Percentiles rank a stretch among this genome's conserved stretches.
Conservation (phyloP, 2,329 filamentous ascomycete genomes). For the Colletotrichum siamense region DNA sequence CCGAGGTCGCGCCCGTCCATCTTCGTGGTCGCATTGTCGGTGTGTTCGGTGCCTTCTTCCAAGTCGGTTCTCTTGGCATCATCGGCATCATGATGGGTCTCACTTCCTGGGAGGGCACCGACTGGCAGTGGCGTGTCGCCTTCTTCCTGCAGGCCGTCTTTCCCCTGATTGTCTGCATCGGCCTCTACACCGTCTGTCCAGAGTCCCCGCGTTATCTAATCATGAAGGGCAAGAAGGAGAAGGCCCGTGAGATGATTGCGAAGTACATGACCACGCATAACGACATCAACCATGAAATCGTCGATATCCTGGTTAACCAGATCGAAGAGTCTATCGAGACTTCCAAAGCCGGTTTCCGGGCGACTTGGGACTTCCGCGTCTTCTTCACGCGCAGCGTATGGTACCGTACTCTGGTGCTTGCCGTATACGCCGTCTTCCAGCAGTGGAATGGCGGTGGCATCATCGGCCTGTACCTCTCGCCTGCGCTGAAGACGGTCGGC, state of each 20-base stretch:
- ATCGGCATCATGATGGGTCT: conserved; percentile 48
- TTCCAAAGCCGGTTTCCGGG: conserved; percentile 37
- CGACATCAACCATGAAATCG: conserved; percentile 44
- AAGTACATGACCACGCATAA: conserved; percentile 44
- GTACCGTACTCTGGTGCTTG: conserved; percentile 47
- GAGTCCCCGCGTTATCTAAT: conserved; percentile 48
- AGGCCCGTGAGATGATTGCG: conserved; percentile 38
- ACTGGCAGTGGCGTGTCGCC: conserved; percentile 42
- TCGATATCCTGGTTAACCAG: conserved; percentile 44
- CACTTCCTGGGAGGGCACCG: conserved; percentile 34
- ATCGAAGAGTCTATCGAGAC: conserved; percentile 50
- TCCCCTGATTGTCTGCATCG: conserved; percentile 38
- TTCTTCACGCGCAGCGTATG: conserved; percentile 49
- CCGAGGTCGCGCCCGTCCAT: conserved; percentile 32
- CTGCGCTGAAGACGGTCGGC: conserved; percentile 46
- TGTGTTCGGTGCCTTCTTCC: conserved; percentile 52
- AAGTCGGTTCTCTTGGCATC: conserved; percentile 47
- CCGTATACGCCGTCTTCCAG: conserved; percentile 51
- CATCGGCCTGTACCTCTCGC: conserved; percentile 45
- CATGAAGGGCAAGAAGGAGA: conserved; percentile 38
- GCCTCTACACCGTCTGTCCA: conserved; percentile 38
- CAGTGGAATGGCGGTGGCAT: conserved; percentile 51
- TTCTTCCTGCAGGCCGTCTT: conserved; percentile 49
- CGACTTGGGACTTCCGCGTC: conserved; percentile 50
- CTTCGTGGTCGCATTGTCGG: conserved; percentile 49